Base-by-base conservation (phyloP, 164 flowering plant species). In the Piper longum region DNA sequence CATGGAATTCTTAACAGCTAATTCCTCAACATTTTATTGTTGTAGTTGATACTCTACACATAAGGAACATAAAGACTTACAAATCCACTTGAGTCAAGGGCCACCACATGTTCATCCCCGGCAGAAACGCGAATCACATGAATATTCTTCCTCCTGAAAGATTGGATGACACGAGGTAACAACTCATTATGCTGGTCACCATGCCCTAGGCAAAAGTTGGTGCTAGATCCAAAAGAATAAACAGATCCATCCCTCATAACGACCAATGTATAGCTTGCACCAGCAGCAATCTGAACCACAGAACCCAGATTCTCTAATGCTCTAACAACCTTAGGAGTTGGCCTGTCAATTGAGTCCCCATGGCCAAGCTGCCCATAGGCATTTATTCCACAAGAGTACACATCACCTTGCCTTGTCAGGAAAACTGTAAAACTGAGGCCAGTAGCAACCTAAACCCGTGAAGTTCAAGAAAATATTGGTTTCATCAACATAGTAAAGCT, bases 201-300 rank as follows among this genome's bases (percentile, higher is more conserved):
- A 71, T 89, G 98, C 61, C 97, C 98, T 63, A 92, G 91, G 75
- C 98, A 92, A 73, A 89, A 88, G 70, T 89, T 92, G 68, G 85
- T 69, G 54, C 88, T 93, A n/a, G 87, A 92, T 13, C 98, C 98
- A 69, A 86, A 92, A 12, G 98, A 89, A 75, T 83, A 77, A 54
- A 88, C 73, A 16, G 81, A 76, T 18, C 98, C 97, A 78, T 84
- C 83, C 39, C 70, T 71, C 41, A 80, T 73, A 45, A 92, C 87
- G 54, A 90, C 86, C 36, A 92, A 75, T 57, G 81, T 79, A 70
- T 88, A 92, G 66, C 84, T 78, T 61, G 91, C 93, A 60, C 98
- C 97, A 16, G 96, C 86, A 62, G 91, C 82, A 70, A 88, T 77
- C 77, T 89, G 97, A 69, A 79, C 86, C 16, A 89, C 80, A 64